Conservation (phyloP, 495 filamentous ascomycete species). For the Penicillium waksmanii region DNA sequence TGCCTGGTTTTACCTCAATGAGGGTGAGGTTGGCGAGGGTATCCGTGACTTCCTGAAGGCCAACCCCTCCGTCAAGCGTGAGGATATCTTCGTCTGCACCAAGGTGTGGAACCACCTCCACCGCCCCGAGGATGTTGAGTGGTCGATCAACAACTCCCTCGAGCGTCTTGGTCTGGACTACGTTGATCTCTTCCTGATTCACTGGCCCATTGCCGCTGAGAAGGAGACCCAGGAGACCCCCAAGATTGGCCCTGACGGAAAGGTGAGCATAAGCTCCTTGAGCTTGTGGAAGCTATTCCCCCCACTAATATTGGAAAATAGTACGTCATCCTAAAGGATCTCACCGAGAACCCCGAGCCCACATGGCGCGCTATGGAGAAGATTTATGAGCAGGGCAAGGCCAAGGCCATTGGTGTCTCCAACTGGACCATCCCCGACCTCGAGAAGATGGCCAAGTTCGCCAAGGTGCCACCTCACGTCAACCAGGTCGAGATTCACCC, state of each 20-base stretch:
- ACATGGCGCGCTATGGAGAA: conserved; percentile 84
- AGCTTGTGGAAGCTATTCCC: background rate
- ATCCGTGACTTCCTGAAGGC: conserved; percentile 68
- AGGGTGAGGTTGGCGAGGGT: conserved; percentile 75
- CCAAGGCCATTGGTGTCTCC: conserved; percentile 82
- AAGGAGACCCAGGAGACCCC: conserved; percentile 59
- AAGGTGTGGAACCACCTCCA: conserved; percentile 76
- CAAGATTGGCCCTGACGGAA: conserved; percentile 71
- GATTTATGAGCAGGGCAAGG: conserved; percentile 70
- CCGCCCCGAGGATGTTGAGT: conserved; percentile 64
- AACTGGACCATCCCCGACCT: conserved; percentile 78
- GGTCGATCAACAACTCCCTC: conserved; percentile 70
- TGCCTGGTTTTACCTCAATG: conserved; percentile 88
- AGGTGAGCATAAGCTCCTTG: conserved; percentile 48
- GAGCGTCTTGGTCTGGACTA: conserved; percentile 76
- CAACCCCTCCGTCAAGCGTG: conserved; percentile 66
- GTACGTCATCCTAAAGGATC: conserved; percentile 62
- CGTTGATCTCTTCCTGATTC: conserved; percentile 86
- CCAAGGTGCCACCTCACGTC: conserved; percentile 67
- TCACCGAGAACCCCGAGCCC: conserved; percentile 64
- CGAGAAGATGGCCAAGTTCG: conserved; percentile 67
- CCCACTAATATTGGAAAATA: conserved; percentile 35
- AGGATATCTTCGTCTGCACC: conserved; percentile 79
- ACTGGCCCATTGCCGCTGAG: conserved; percentile 74
- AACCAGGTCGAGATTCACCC: conserved; percentile 95